These are phyloP conservation scores for Trichoderma atrobrunneum DNA, from an alignment of 2,329 filamentous ascomycete genomes.

Conservation along the genomic window DNA sequence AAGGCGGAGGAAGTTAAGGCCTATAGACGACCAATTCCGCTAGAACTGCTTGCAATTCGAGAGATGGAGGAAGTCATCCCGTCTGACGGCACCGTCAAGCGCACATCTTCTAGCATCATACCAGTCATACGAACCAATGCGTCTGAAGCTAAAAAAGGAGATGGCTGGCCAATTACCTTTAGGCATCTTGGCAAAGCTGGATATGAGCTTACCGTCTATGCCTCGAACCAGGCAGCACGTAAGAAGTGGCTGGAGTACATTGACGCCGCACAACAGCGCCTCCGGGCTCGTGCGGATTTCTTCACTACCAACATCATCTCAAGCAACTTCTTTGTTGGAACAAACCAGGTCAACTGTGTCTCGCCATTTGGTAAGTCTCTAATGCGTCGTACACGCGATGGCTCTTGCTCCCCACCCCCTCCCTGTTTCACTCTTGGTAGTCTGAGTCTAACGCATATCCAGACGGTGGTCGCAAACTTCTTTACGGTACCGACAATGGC, in stretches of 20 bases:
- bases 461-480: slow-evolving; percentile 93
- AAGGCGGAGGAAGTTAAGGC: slow-evolving; percentile 94
- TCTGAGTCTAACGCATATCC: neutral
- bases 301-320: slow-evolving; percentile 71
- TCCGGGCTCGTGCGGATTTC: slow-evolving; percentile 85
- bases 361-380: slow-evolving; percentile 74
- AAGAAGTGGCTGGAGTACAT: slow-evolving; percentile 98
- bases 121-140: slow-evolving; percentile 49
- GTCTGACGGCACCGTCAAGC: slow-evolving; percentile 72
- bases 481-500: slow-evolving; percentile 91
- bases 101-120: slow-evolving; percentile 83
- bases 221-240: slow-evolving; percentile 77
- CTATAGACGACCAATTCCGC: slow-evolving; percentile 87
- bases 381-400: neutral
- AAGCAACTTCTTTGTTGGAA: slow-evolving; percentile 56
- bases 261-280: slow-evolving; percentile 80
- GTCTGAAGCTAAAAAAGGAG: slow-evolving; percentile 57
- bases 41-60: slow-evolving; percentile 87
- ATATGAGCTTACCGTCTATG: slow-evolving; percentile 88
- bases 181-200: slow-evolving; percentile 92
- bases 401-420: neutral
- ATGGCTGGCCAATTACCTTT: slow-evolving; percentile 94
- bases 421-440: neutral
- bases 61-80: slow-evolving; percentile 98
- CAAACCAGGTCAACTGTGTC: slow-evolving; percentile 90